A percentile compares a stretch with the other conserved stretches of the same genome.
Conservation (phyloP, 23 red algal species). For the Gracilaria gracilis region DNA sequence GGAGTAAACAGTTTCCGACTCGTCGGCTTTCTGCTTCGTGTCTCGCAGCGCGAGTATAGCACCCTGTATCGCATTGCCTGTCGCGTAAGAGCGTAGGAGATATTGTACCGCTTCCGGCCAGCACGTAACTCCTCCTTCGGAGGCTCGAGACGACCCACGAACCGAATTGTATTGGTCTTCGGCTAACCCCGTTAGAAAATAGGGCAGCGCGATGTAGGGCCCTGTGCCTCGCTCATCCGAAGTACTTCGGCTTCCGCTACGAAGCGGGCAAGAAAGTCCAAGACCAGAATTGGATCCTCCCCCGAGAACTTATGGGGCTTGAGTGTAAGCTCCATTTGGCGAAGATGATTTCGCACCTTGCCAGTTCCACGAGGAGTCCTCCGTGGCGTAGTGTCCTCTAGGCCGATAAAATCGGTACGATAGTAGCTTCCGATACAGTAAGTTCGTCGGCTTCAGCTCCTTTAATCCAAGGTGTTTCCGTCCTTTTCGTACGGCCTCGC, state of each 20-base stretch:
- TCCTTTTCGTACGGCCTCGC: slow-evolving; percentile 5
- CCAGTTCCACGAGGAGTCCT: not conserved
- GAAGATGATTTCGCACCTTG: not conserved
- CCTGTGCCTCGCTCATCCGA: not conserved
- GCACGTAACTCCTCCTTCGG: not conserved
- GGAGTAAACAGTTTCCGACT: slow-evolving; percentile 18
- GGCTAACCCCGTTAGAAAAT: not conserved
- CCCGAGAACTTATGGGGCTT: not conserved
- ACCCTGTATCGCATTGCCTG: not conserved
- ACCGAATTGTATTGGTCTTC: slow-evolving; percentile 7
- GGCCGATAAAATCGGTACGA: slow-evolving; percentile 10
- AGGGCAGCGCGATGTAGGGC: not conserved
- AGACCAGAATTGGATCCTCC: not conserved
- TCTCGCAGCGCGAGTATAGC: not conserved
- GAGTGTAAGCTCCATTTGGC: not conserved
- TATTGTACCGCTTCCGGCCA: not conserved
- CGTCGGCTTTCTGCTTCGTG: not conserved
- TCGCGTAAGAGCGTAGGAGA: not conserved
- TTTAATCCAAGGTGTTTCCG: not conserved
- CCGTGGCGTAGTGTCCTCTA: not conserved
- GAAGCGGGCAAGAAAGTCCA: not conserved
- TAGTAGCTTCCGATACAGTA: slow-evolving; percentile 2
- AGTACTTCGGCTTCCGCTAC: not conserved
- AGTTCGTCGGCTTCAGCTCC: slow-evolving; percentile 14
- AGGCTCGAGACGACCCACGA: not conserved